Conservation (phyloP, 495 filamentous ascomycete genomes). For the Parachaetomium inaequale region DNA sequence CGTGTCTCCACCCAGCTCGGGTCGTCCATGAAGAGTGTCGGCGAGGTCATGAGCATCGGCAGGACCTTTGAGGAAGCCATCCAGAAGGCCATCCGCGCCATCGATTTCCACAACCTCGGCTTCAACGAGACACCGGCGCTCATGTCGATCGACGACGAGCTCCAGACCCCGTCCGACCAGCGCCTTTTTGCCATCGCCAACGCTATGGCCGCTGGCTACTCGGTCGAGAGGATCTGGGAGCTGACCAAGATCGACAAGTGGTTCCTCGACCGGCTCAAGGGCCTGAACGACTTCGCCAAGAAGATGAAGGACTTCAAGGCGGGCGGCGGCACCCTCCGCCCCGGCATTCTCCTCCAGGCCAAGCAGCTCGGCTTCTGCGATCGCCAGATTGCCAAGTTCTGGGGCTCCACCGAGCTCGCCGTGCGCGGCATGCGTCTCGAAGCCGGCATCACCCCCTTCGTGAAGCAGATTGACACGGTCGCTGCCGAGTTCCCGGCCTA, state of each 20-base stretch:
- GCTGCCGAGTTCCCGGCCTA: constrained; percentile 93
- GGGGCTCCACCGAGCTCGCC: constrained; percentile 86
- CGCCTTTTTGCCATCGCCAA: constrained; percentile 97
- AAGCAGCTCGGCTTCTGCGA: constrained; percentile 95
- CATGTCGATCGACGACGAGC: constrained; percentile 92
- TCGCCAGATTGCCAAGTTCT: constrained; percentile 88
- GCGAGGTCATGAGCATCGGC: constrained; percentile 98
- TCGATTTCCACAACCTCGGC: constrained; percentile 92
- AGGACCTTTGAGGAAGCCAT: constrained; percentile 97
- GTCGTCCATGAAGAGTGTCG: constrained; percentile 99
- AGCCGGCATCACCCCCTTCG: constrained; percentile 77
- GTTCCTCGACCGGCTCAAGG: constrained; percentile 89
- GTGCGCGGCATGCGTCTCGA: constrained; percentile 78
- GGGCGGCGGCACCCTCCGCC: constrained; percentile 54
- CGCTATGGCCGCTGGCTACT: constrained; percentile 91
- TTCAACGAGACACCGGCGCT: constrained; percentile 88
- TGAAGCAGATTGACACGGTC: constrained; percentile 98
- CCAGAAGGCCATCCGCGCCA: constrained; percentile 92
- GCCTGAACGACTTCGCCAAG: constrained; percentile 83
- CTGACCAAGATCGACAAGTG: constrained; percentile 97
- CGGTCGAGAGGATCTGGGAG: constrained; percentile 94
- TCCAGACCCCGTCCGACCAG: constrained; percentile 97
- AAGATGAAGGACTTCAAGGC: constrained; percentile 67
- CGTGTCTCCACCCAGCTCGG: constrained; percentile 91
- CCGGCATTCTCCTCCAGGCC: constrained; percentile 65